A percentile compares a stretch with the other conserved stretches of the same genome.
phyloP scores from a whole-genome alignment of 495 filamentous ascomycete species.

The Penicillium salamii region DNA sequence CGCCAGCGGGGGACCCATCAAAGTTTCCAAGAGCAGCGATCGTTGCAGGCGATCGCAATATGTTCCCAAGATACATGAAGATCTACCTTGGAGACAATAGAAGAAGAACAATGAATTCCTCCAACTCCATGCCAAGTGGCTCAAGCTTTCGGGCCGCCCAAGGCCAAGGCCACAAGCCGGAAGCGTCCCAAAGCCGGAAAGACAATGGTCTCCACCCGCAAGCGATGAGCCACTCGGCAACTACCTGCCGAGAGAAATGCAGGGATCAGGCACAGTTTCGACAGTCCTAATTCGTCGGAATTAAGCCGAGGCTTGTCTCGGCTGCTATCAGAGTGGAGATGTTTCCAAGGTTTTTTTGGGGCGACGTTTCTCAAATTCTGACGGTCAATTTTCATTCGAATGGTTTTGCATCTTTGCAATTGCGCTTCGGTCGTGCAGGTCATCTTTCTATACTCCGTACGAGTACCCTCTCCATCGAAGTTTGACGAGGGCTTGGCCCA shows the following conservation, averaged over 20 bases:
- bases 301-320: constrained; percentile 15
- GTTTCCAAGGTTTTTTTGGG: neutral
- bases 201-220: neutral
- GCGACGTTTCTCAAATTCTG: constrained; percentile 3
- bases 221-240: neutral
- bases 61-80: too few relatives aligned
- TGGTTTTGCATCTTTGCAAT: neutral
- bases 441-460: too few relatives aligned
- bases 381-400: neutral
- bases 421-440: too few relatives aligned
- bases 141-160: constrained; percentile 1
- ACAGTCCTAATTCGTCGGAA: neutral
- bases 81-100: too few relatives aligned
- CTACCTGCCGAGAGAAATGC: neutral
- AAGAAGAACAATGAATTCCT: too few relatives aligned
- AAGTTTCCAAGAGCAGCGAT: too few relatives aligned
- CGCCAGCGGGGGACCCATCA: too few relatives aligned
- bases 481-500: neutral
- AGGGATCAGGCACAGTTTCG: neutral
- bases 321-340: constrained; percentile 16
- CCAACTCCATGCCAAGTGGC: neutral
- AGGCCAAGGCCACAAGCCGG: neutral
- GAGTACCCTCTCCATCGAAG: too few relatives aligned
- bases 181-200: neutral
- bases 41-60: too few relatives aligned